phyloP scores from a whole-genome alignment of 345 rosid genomes.

The Balakata baccata region DNA sequence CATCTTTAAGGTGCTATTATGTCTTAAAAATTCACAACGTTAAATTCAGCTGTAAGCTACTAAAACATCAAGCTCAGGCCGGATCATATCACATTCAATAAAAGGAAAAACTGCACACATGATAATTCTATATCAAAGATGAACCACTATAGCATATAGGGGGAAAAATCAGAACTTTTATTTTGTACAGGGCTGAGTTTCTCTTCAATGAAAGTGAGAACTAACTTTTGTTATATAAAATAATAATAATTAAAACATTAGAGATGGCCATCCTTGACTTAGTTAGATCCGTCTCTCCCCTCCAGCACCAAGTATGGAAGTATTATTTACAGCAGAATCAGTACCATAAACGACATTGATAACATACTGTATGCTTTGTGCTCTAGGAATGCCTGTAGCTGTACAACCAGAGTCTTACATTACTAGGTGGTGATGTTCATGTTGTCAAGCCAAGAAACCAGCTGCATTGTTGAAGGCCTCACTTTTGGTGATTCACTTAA shows the following conservation, averaged over 20 bases:
- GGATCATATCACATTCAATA: not conserved
- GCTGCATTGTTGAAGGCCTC: conserved; percentile 63
- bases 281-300: conserved; percentile 14
- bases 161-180: not conserved
- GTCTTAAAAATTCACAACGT: no score
- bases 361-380: not conserved
- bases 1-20: not conserved
- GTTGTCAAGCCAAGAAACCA: conserved; percentile 65
- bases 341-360: no score
- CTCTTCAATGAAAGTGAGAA: conserved; percentile 4
- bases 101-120: not conserved
- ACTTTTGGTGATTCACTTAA: conserved; percentile 53
- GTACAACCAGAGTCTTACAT: conserved; percentile 13
- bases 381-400: conserved; percentile 3
- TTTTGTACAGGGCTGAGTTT: conserved; percentile 16
- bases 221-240: conserved; percentile 2
- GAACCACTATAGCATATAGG: no score
- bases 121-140: not conserved
- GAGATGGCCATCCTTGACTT: conserved; percentile 7
- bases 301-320: conserved; percentile 2
- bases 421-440: conserved; percentile 23
- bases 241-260: conserved; percentile 14
- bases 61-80: no score
- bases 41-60: no score
- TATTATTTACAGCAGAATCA: conserved; percentile 32